Conservation (phyloP, 495 filamentous ascomycete genomes). For the Penicillium lividum region DNA sequence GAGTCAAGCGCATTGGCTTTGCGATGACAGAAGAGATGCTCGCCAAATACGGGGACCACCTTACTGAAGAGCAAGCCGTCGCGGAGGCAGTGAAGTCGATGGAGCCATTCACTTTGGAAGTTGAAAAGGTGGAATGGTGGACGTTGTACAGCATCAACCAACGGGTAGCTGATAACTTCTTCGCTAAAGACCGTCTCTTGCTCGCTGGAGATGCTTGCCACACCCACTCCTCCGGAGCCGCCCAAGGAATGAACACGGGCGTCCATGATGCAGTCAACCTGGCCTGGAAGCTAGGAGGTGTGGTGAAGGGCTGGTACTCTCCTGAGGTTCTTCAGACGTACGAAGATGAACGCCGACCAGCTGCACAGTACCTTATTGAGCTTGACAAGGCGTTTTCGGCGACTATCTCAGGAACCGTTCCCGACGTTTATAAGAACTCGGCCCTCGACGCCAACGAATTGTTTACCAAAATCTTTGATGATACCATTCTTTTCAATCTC, state of each 20-base stretch:
- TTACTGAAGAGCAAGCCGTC: constrained; percentile 28
- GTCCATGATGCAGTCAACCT: constrained; percentile 53
- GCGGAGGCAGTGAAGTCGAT: constrained; percentile 48
- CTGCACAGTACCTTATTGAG: constrained; percentile 46
- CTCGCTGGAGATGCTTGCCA: constrained; percentile 52
- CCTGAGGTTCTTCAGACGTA: constrained; percentile 43
- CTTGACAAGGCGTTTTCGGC: constrained; percentile 39
- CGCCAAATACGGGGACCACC: constrained; percentile 34
- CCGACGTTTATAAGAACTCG: background rate
- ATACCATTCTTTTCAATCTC: background rate
- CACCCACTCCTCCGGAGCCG: constrained; percentile 48
- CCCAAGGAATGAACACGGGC: constrained; percentile 54
- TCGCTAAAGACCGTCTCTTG: constrained; percentile 39
- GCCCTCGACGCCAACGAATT: too few species aligned
- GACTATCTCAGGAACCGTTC: background rate
- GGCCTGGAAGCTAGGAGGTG: constrained; percentile 48
- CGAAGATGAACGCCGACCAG: constrained; percentile 38
- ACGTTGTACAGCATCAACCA: constrained; percentile 55
- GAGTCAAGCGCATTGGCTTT: constrained; percentile 40
- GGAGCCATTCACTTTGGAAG: constrained; percentile 45
- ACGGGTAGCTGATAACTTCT: constrained; percentile 48
- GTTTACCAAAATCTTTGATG: background rate
- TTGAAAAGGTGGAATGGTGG: constrained; percentile 55
- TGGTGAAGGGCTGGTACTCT: constrained; percentile 34
- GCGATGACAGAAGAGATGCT: constrained; percentile 49